These are phyloP conservation scores for Triangularia verruculosa DNA, from an alignment of 2,329 filamentous ascomycete genomes.

Conservation along the genomic window DNA sequence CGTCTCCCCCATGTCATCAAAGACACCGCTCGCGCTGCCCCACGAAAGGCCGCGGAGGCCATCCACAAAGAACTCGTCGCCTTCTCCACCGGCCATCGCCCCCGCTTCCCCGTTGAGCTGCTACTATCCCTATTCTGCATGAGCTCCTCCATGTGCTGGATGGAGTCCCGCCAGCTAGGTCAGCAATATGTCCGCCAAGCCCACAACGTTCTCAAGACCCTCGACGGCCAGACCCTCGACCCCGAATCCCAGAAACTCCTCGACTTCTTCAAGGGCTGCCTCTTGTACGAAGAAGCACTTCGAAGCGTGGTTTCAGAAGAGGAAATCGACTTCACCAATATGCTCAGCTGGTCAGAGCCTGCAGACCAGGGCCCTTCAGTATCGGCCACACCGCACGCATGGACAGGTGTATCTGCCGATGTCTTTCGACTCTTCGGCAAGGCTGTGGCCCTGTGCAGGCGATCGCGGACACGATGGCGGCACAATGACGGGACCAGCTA, in stretches of 20 bases:
- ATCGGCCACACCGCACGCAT: conserved; percentile 22
- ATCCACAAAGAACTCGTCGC: conserved; percentile 27
- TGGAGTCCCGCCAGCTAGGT: conserved; percentile 29
- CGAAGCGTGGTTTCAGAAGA: conserved; percentile 31
- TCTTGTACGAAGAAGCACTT: conserved; percentile 32
- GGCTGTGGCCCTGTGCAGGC: conserved; percentile 27
- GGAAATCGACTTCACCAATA: conserved; percentile 27
- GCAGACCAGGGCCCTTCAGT: conserved; percentile 10
- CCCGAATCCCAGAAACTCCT: conserved; percentile 21
- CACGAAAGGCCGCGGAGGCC: conserved; percentile 25
- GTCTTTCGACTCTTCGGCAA: conserved; percentile 30
- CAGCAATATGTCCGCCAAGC: conserved; percentile 28
- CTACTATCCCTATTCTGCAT: conserved; percentile 31
- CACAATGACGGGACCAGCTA: conserved; percentile 27
- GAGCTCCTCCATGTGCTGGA: conserved; percentile 32
- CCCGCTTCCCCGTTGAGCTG: conserved; percentile 26
- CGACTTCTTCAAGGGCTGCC: conserved; percentile 31
- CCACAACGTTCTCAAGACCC: conserved; percentile 22
- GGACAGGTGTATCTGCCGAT: conserved; percentile 28
- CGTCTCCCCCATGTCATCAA: conserved; percentile 27
- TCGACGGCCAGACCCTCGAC: conserved; percentile 18
- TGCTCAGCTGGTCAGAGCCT: conserved; percentile 30
- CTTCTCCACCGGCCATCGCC: conserved; percentile 14
- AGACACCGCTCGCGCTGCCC: conserved; percentile 26
- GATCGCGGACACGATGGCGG: conserved; percentile 30